These are phyloP conservation scores for Apiospora malaysiana DNA, from an alignment of 2,329 filamentous ascomycete species.

Conservation along the genomic window DNA sequence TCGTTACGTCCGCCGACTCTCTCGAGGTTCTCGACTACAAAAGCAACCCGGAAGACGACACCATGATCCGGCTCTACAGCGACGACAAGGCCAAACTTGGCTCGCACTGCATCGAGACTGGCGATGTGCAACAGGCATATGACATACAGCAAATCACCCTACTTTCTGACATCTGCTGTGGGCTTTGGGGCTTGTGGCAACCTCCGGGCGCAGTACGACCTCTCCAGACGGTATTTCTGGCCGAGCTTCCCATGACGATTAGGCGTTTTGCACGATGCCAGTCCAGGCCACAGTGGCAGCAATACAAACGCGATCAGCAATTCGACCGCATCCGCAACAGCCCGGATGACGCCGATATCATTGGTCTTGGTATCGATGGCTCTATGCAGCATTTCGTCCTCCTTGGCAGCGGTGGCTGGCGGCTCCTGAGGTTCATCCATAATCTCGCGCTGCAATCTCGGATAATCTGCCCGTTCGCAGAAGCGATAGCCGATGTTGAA, in stretches of 20 bases:
- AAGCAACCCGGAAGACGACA: constrained; percentile 42
- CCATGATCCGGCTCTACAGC: constrained; percentile 50
- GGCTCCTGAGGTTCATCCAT: constrained; percentile 75
- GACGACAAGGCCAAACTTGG: constrained; percentile 53
- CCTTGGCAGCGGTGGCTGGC: constrained; percentile 66
- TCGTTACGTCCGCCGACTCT: constrained; percentile 60
- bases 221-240: constrained; percentile 59
- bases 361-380: constrained; percentile 74
- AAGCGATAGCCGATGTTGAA: not conserved
- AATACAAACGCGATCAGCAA: constrained; percentile 39
- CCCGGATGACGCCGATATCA: constrained; percentile 54
- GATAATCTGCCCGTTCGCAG: constrained; percentile 55
- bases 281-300: constrained; percentile 59
- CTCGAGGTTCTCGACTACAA: constrained; percentile 59
- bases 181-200: constrained; percentile 57
- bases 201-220: constrained; percentile 50
- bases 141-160: constrained; percentile 50
- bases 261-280: constrained; percentile 59
- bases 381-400: constrained; percentile 73
- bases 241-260: constrained; percentile 60
- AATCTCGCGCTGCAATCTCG: constrained; percentile 63
- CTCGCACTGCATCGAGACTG: constrained; percentile 54
- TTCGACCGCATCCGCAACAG: constrained; percentile 52
- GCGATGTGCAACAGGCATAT: constrained; percentile 29
- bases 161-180: constrained; percentile 53